Conservation (phyloP, 2,329 filamentous ascomycete genomes). For the Trichoderma cornu-damae region DNA sequence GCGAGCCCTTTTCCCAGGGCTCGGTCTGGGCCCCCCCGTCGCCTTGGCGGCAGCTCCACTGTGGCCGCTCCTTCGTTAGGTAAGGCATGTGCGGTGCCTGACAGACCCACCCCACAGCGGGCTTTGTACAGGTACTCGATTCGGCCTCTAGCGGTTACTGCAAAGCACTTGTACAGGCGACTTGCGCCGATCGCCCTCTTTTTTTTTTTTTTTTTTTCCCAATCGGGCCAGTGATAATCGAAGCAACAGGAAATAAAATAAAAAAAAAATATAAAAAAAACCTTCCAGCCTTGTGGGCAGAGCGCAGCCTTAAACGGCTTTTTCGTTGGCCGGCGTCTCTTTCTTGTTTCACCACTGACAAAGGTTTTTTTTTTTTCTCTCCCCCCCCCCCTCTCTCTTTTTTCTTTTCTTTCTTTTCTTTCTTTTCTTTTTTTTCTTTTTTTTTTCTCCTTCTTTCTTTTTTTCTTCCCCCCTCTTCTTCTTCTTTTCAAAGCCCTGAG, state of each 20-base stretch:
- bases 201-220: too few relatives aligned
- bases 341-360: neutral
- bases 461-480: too few relatives aligned
- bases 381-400: too few relatives aligned
- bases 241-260: too few relatives aligned
- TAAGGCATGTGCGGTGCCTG: constrained; percentile 14
- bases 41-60: constrained; percentile 12
- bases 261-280: too few relatives aligned
- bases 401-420: neutral
- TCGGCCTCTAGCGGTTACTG: neutral
- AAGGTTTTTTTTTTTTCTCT: constrained; percentile 15
- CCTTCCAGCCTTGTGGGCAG: too few relatives aligned
- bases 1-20: neutral
- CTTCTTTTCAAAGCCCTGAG: neutral
- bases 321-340: neutral
- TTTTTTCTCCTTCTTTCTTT: constrained; percentile 1
- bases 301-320: neutral
- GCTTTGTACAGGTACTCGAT: neutral
- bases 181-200: constrained; percentile 1
- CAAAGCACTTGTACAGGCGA: neutral
- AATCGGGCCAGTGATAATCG: constrained; percentile 1
- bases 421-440: constrained; percentile 15
- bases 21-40: neutral
- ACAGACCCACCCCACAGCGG: neutral
- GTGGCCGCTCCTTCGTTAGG: too few relatives aligned